Conservation (phyloP, 768 basidiomycete genomes). For the Sarcomyxa edulis region DNA sequence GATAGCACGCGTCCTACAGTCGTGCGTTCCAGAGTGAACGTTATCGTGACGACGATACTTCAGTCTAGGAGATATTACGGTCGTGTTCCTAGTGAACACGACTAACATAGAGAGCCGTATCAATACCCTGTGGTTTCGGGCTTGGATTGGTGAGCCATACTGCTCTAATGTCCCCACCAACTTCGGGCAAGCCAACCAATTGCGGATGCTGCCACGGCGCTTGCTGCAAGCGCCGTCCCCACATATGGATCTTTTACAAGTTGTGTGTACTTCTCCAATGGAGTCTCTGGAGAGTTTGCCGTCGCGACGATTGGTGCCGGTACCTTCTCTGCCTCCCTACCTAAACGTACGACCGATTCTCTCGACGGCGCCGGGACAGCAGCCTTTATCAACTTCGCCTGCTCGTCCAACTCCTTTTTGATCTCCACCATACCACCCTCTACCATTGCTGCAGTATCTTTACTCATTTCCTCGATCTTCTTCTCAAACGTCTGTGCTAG, state of each 20-base stretch:
- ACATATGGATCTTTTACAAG: neutral
- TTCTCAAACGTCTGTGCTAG: constrained; percentile 87
- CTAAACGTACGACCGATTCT: too few species aligned
- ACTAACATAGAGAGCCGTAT: too few species aligned
- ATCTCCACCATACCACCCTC: constrained; percentile 45
- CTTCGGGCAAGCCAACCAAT: constrained; percentile 8
- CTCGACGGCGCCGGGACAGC: neutral
- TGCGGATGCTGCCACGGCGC: constrained; percentile 2
- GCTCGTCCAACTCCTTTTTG: constrained; percentile 40
- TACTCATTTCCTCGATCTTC: constrained; percentile 65
- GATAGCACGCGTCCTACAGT: too few species aligned
- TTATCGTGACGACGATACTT: too few species aligned
- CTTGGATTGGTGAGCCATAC: too few species aligned
- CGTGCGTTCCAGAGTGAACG: too few species aligned
- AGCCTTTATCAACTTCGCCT: constrained; percentile 26
- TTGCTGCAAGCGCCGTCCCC: constrained; percentile 3
- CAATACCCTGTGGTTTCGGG: too few species aligned
- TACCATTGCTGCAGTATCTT: constrained; percentile 46
- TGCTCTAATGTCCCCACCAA: constrained; percentile 2
- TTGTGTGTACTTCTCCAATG: neutral
- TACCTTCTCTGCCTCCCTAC: neutral
- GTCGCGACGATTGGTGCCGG: neutral
- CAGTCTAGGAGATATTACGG: too few species aligned
- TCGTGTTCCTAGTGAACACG: too few species aligned
- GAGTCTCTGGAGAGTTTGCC: neutral